Evolutionary conservation across 2,329 filamentous ascomycete species (phyloP).

Genomic region (Cladosporium colombiae): DNA sequence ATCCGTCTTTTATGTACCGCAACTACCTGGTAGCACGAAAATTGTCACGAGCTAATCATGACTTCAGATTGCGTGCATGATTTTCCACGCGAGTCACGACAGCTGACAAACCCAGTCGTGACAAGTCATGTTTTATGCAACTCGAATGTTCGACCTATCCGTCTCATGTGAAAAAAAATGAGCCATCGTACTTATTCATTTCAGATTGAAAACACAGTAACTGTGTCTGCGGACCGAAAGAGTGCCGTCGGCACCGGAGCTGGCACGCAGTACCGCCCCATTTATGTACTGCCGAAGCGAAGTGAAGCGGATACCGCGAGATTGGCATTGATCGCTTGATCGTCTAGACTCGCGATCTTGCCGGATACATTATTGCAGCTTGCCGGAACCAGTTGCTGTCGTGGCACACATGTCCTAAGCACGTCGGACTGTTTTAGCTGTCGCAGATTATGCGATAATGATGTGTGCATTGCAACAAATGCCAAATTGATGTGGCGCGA

Average conservation of each 20-base stretch:
- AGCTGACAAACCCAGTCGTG: not conserved
- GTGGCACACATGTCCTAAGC: not conserved
- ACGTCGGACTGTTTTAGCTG: not conserved
- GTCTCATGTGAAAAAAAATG: not conserved
- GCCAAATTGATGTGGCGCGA: not conserved
- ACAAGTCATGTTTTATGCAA: not conserved
- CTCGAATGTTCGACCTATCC: not conserved
- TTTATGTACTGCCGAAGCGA: not conserved
- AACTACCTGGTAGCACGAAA: not conserved
- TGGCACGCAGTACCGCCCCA: not conserved
- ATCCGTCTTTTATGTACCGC: not conserved
- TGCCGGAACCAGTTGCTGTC: not conserved
- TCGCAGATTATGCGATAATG: not conserved
- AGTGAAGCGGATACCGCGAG: not conserved
- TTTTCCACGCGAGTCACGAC: not conserved
- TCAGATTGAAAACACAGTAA: not conserved
- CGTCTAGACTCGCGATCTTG: not conserved
- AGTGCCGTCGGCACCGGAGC: not conserved
- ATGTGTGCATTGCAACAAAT: not conserved
- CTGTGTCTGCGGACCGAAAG: not conserved
- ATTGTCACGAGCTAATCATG: not conserved
- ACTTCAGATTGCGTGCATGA: not conserved
- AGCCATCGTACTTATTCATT: not conserved
- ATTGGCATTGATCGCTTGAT: not conserved
- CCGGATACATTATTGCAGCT: not conserved